phyloP scores from a whole-genome alignment of 176 grass and related monocot species.

The Carex pumila region DNA sequence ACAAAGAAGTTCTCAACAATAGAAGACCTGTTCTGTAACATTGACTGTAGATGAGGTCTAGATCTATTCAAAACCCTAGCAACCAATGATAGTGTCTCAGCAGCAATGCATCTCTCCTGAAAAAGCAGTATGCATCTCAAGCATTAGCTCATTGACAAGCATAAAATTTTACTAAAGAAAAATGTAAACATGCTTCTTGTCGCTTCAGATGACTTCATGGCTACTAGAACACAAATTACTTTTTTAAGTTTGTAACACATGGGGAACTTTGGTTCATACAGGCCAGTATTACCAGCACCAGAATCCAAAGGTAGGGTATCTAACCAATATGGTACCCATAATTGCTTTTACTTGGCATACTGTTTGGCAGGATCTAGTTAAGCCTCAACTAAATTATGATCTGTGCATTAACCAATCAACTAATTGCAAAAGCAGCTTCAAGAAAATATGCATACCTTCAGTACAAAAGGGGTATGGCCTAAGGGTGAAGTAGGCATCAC shows the following conservation, averaged over 20 bases:
- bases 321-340: background rate
- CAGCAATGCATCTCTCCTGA: constrained; percentile 88
- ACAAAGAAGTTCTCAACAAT: constrained; percentile 79
- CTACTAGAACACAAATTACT: background rate
- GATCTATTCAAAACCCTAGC: constrained; percentile 87
- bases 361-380: background rate
- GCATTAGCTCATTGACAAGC: background rate
- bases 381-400: background rate
- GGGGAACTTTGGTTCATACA: background rate
- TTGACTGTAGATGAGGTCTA: constrained; percentile 59
- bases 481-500: constrained; percentile 76
- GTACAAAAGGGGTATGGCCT: constrained; percentile 65
- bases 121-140: background rate
- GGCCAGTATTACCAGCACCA: background rate
- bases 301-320: background rate
- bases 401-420: constrained; percentile 11
- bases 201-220: background rate
- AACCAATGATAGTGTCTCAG: constrained; percentile 85
- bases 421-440: constrained; percentile 20
- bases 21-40: constrained; percentile 67
- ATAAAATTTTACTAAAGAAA: background rate
- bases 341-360: background rate
- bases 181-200: background rate
- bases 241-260: background rate
- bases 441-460: constrained; percentile 63